Evolutionary conservation across 176 grass and related monocot species (phyloP), one percentile per base, ranked within the genome.

Genomic region (Phoenix dactylifera): DNA sequence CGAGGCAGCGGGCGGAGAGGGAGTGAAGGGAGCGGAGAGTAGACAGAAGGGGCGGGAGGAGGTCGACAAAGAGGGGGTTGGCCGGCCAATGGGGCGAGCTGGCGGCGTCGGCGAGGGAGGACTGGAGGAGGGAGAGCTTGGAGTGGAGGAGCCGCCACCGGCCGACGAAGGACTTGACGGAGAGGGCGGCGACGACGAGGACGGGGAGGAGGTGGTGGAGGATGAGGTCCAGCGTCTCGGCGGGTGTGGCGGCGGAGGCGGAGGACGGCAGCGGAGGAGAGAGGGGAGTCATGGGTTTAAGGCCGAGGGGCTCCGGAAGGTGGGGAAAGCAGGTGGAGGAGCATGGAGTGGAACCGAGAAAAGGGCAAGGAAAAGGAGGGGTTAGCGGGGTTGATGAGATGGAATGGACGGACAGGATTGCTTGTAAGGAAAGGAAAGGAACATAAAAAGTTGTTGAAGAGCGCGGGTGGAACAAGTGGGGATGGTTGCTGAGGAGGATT

Each of bases 131-230:
- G 63, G 73, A 72, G 6, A 95, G 81, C 10, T 79, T 85, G 60
- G 23, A 70, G 49, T 85, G 81, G 50, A 94, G 67, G 71, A 77
- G 54, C 35, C 77, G 84, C 89, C 89, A 94, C 15, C 80, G 77
- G 16, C 69, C 66, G 66, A 82, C 77, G 55, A 95, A 76, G 17
- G 72, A 80, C 63, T 66, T 87, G 67, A 78, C 84, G 24, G 84
- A 88, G 19, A 75, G 59, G 18, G 81, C 71, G 5, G 72, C 71
- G 4, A 70, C 25, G 30, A 95, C 77, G 56, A 95, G 71, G 49
- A 75, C 50, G 17, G 83, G 83, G 48, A 92, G 79, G 64, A 92
- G 76, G 12, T 54, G 64, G 17, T 60, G 79, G 56, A 82, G 55
- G 67, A 95, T 85, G 71, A 82, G 71, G 15, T 54, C 74, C 35